Base-by-base conservation (phyloP, 805 yeast species). In the Metschnikowia cerradonensis region DNA sequence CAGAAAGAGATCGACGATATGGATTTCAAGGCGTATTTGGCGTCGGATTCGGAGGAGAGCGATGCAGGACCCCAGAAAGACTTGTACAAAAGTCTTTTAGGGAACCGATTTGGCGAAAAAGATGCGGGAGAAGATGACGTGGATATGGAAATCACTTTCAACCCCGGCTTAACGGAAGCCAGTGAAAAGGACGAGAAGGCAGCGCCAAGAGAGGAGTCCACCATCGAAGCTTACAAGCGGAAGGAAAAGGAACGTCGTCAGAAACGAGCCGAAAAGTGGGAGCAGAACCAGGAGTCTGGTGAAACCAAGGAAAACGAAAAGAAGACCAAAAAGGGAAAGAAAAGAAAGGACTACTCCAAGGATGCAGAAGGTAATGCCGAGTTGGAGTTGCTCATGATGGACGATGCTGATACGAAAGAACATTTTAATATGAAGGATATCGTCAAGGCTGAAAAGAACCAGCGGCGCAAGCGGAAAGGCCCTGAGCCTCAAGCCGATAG, bases 101-200 rank as follows among this genome's bases (percentile, higher is more conserved):
- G 80, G 15, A 68, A 73, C 19, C 62, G 75, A 5, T 71, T 75
- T 48, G 65, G 66, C 2, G 63, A 62, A 17, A 73, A 66, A 11
- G 64, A 56, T 11, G 66, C 56, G 0, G 84, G 81, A 30, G 86
- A 75, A 45, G 56, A 39, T 2, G 92, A 83, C 44, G 85, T 88
- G 30, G 97, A 90, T 62, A 88, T 94, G 90, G 98, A 94, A 66
- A 88, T 94, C 60, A 90, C 97, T 0, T 94, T 94, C 68, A 90
- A 91, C 36, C 97, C 98, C 2, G 97, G 89, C 3, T 69, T 90
- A 48, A 79, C 78, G 41, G 70, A 51, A 5, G 41, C 61, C 2
- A 48, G 51, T n/a, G 50, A 65, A 22, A 61, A 66, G 10, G 72
- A 69, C 45, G 67, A 62, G 36, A 75, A 62, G 23, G 62, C 30